These are phyloP conservation scores for Suhomyces yuchorum DNA, from an alignment of 1,139 yeast species.

Conservation along the genomic window DNA sequence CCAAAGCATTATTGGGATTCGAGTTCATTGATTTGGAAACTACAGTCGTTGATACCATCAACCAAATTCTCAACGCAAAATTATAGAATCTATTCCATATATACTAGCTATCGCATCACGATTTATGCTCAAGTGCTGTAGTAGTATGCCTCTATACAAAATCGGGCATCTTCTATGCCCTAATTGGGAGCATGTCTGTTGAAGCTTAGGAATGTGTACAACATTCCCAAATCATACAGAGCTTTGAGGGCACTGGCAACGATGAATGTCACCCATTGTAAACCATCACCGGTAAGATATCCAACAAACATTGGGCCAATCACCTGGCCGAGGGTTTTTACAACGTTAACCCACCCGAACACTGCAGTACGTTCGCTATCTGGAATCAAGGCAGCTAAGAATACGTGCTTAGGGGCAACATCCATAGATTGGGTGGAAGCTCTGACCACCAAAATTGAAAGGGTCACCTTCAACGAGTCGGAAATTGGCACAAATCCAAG, in stretches of 20 bases:
- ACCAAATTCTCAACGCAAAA: constrained; percentile 16
- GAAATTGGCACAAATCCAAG: constrained; percentile 43
- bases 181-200: constrained; percentile 29
- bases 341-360: constrained; percentile 45
- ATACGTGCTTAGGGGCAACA: constrained; percentile 48
- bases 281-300: constrained; percentile 28
- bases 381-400: constrained; percentile 40
- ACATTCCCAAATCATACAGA: constrained; percentile 43
- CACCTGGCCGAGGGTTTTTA: constrained; percentile 41
- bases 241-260: constrained; percentile 43
- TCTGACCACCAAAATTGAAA: constrained; percentile 34
- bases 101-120: not conserved
- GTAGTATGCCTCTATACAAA: too few species aligned
- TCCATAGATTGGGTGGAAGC: constrained; percentile 48
- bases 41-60: constrained; percentile 21
- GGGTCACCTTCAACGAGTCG: constrained; percentile 29
- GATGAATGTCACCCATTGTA: constrained; percentile 44
- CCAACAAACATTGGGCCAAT: constrained; percentile 46
- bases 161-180: not conserved
- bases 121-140: too few species aligned
- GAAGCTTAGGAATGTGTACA: constrained; percentile 35
- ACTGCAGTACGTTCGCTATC: constrained; percentile 42
- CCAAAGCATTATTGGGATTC: constrained; percentile 22
- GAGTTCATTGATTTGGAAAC: constrained; percentile 20
- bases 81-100: not conserved